These are phyloP conservation scores for Penicillium nucicola DNA, from an alignment of 495 filamentous ascomycete genomes.

Conservation along the genomic window DNA sequence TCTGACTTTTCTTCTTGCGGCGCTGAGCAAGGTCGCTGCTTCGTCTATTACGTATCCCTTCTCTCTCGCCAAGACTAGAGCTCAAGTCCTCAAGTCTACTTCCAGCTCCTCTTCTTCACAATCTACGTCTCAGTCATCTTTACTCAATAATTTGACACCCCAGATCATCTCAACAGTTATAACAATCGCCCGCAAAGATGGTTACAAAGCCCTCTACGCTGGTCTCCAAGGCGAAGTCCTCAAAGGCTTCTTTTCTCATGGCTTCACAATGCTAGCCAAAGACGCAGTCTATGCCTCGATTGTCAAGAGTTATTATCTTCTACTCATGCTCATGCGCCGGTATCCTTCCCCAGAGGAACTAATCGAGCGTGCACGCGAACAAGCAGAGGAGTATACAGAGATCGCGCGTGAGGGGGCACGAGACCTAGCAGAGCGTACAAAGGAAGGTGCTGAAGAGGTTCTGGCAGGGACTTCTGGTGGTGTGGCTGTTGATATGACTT, in stretches of 20 bases:
- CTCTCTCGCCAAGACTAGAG: slow-evolving; percentile 73
- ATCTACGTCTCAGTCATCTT: slow-evolving; percentile 3
- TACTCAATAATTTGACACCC: slow-evolving; percentile 24
- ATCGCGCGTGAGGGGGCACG: slow-evolving; percentile 42
- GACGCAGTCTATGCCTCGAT: slow-evolving; percentile 74
- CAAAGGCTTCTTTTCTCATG: slow-evolving; percentile 84
- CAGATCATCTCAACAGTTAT: slow-evolving; percentile 63
- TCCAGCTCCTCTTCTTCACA: background rate
- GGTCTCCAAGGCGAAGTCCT: slow-evolving; percentile 74
- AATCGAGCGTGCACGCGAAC: slow-evolving; percentile 40
- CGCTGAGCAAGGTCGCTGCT: slow-evolving; percentile 75
- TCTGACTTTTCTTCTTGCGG: slow-evolving; percentile 71
- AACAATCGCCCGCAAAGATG: slow-evolving; percentile 63
- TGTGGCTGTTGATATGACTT: slow-evolving; percentile 36
- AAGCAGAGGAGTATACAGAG: slow-evolving; percentile 43
- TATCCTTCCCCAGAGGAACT: slow-evolving; percentile 46
- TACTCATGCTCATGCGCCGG: slow-evolving; percentile 35
- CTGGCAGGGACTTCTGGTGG: slow-evolving; percentile 25
- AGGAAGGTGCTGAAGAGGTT: slow-evolving; percentile 23
- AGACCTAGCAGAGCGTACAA: slow-evolving; percentile 32
- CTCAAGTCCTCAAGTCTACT: slow-evolving; percentile 51
- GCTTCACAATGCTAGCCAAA: slow-evolving; percentile 87
- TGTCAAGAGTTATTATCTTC: slow-evolving; percentile 61
- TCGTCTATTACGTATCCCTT: slow-evolving; percentile 83
- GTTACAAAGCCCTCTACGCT: slow-evolving; percentile 68